phyloP scores from a whole-genome alignment of 2,329 filamentous ascomycete genomes.

The Magnaporthiopsis incrustans region DNA sequence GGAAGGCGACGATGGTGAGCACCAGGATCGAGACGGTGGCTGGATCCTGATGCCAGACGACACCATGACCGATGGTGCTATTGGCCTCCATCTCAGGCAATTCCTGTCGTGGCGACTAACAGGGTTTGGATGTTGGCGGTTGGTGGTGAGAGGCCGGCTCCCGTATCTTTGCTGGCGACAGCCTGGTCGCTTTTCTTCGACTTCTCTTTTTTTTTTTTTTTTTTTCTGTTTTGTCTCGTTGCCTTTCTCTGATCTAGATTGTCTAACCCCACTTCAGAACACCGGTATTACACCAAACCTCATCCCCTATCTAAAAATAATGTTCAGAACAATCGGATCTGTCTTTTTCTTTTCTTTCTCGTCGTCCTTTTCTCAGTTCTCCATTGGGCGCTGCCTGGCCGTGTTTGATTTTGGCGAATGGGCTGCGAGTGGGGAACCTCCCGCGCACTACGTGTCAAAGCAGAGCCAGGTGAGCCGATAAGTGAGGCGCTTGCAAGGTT shows the following conservation, averaged over 20 bases:
- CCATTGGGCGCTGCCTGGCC: background rate
- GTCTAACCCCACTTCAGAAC: background rate
- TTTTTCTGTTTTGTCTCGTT: background rate
- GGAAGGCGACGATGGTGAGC: slow-evolving; percentile 39
- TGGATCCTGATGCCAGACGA: slow-evolving; percentile 1
- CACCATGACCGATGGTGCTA: background rate
- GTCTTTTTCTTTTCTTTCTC: background rate
- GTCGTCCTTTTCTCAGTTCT: background rate
- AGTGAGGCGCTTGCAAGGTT: background rate
- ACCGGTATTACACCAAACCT: background rate
- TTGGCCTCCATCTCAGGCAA: slow-evolving; percentile 5
- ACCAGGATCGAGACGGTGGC: slow-evolving; percentile 28
- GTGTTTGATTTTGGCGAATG: background rate
- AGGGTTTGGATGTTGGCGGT: background rate
- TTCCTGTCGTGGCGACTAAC: background rate
- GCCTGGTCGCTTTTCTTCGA: background rate
- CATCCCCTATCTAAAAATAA: background rate
- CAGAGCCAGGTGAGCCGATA: background rate
- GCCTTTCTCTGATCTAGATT: background rate
- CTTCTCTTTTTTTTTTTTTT: background rate
- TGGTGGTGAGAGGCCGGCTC: background rate
- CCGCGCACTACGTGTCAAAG: background rate
- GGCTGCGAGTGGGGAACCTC: background rate
- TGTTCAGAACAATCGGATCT: too few species aligned
- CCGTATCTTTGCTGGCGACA: background rate